A percentile compares a stretch with the other conserved stretches of the same genome.
phyloP scores from a whole-genome alignment of 2,329 filamentous ascomycete species.

The Penicillium sp. region DNA sequence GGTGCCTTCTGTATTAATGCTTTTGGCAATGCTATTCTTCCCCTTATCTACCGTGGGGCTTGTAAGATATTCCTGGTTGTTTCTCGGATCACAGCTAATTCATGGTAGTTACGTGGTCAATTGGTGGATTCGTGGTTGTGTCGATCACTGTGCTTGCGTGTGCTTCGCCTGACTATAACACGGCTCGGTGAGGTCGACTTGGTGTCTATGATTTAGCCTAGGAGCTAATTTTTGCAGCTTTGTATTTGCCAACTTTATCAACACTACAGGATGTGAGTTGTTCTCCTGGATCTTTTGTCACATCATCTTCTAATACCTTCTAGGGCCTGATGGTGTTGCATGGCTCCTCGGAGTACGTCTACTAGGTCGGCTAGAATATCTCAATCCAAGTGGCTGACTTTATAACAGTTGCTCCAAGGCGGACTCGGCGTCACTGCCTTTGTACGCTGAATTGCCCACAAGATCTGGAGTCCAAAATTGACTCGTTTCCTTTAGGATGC shows the following conservation, averaged over 20 bases:
- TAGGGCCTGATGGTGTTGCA: slow-evolving; percentile 57
- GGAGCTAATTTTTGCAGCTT: slow-evolving; percentile 21
- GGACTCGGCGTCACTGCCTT: slow-evolving; percentile 51
- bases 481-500: slow-evolving; percentile 25
- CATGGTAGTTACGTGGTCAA: slow-evolving; percentile 57
- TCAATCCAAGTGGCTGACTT: slow-evolving; percentile 9
- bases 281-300: too few species aligned
- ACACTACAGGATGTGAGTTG: slow-evolving; percentile 55
- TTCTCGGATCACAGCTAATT: slow-evolving; percentile 2
- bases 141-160: slow-evolving; percentile 64
- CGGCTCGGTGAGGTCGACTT: slow-evolving; percentile 47
- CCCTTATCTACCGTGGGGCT: slow-evolving; percentile 62
- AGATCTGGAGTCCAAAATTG: neutral
- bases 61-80: slow-evolving; percentile 29
- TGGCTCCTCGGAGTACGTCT: slow-evolving; percentile 39
- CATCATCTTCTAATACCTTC: slow-evolving; percentile 7
- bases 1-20: slow-evolving; percentile 61
- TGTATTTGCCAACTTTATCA: slow-evolving; percentile 63
- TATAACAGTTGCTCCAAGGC: slow-evolving; percentile 41
- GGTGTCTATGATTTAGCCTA: too few species aligned
- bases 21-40: slow-evolving; percentile 59
- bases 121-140: slow-evolving; percentile 64
- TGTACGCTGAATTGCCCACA: slow-evolving; percentile 26
- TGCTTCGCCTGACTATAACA: slow-evolving; percentile 61
- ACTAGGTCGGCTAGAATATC: too few species aligned